Conservation (phyloP, 768 basidiomycete species). For the Naganishia randhawae region DNA sequence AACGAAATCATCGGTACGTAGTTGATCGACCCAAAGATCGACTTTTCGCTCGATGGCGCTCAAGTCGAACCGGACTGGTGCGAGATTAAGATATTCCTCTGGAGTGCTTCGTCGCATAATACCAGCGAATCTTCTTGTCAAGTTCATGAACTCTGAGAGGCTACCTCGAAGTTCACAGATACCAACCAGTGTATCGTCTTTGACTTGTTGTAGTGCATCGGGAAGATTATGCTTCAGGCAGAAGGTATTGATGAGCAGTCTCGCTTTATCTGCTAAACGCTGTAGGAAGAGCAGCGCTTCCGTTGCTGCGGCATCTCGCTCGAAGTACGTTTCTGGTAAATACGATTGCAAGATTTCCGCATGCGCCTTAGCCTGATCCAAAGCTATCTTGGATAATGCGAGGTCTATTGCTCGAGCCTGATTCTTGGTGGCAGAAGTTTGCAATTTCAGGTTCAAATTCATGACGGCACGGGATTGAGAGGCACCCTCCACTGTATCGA, state of each 20-base stretch:
- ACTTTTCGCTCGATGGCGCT: conserved; percentile 83
- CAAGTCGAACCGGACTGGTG: conserved; percentile 77
- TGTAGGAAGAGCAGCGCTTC: conserved; percentile 90
- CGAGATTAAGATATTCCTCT: conserved; percentile 78
- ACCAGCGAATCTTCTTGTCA: conserved; percentile 86
- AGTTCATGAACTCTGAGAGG: conserved; percentile 69
- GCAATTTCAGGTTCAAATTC: conserved; percentile 89
- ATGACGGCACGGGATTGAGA: conserved; percentile 90
- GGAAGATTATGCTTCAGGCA: conserved; percentile 79
- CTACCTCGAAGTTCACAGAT: conserved; percentile 91
- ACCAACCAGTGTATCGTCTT: conserved; percentile 81
- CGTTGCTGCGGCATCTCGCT: conserved; percentile 82
- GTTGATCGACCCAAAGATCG: conserved; percentile 81
- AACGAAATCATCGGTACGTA: conserved; percentile 82
- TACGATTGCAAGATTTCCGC: conserved; percentile 84
- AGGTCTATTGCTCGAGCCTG: conserved; percentile 85
- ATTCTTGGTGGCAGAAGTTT: conserved; percentile 83
- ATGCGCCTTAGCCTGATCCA: conserved; percentile 73
- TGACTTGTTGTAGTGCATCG: conserved; percentile 73
- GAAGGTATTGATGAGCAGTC: conserved; percentile 76
- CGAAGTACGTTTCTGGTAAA: conserved; percentile 81
- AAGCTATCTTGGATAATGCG: conserved; percentile 80
- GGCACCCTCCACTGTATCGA: conserved; percentile 73
- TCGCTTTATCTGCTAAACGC: conserved; percentile 77
- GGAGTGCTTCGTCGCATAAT: conserved; percentile 75